These are phyloP conservation scores for Hypoxylon cercidicola DNA, from an alignment of 495 filamentous ascomycete genomes.

Conservation along the genomic window DNA sequence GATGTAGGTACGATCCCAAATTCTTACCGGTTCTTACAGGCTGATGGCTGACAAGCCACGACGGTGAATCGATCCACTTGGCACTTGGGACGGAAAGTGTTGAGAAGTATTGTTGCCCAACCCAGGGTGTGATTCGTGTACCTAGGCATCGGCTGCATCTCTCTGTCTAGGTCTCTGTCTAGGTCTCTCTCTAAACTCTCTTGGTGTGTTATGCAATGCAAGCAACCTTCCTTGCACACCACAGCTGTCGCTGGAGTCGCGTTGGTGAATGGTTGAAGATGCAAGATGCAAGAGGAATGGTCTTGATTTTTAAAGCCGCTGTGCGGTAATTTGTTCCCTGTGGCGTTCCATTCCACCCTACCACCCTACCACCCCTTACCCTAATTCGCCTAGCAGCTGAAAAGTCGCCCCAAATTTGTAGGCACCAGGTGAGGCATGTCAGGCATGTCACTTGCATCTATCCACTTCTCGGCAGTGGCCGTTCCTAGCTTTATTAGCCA, in stretches of 20 bases:
- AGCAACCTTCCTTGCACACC: constrained; percentile 14
- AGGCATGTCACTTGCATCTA: no score
- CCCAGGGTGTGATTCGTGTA: neutral
- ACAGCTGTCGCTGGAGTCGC: neutral
- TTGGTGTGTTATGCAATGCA: constrained; percentile 9
- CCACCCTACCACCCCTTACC: no score
- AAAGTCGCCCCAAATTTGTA: neutral
- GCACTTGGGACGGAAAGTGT: constrained; percentile 20
- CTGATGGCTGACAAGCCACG: no score
- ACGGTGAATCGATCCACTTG: constrained; percentile 21
- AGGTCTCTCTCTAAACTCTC: no score
- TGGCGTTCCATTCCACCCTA: no score
- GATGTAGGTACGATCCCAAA: neutral
- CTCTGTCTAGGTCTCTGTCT: no score
- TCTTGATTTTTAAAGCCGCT: neutral
- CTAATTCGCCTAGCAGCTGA: no score
- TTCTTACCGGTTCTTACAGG: neutral
- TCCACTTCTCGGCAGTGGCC: constrained; percentile 23
- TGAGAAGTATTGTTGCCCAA: constrained; percentile 30
- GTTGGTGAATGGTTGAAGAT: constrained; percentile 7
- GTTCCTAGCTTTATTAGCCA: constrained; percentile 1
- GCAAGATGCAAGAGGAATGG: neutral
- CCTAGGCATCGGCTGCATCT: no score
- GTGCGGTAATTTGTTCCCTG: no score
- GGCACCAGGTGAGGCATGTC: no score